Evolutionary conservation across 1,139 yeast genomes (phyloP).

Genomic region (Nakaseomyces sp.): DNA sequence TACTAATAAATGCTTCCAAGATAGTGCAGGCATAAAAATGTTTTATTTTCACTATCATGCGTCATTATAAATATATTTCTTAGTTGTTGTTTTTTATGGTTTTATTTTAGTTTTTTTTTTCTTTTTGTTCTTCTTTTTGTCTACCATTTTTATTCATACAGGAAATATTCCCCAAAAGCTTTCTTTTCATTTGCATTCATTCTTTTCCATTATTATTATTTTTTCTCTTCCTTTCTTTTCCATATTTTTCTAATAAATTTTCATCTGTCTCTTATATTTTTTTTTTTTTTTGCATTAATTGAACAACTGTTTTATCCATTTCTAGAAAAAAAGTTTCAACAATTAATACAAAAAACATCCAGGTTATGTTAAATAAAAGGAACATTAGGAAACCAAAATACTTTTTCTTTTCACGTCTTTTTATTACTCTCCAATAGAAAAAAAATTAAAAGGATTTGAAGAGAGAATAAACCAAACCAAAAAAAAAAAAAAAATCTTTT

Average conservation of each 20-base stretch:
- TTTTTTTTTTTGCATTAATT: not conserved
- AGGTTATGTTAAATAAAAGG: too few relatives aligned
- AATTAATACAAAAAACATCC: too few relatives aligned
- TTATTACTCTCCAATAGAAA: too few relatives aligned
- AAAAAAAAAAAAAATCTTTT: not conserved
- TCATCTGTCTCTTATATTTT: not conserved
- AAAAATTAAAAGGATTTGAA: not conserved
- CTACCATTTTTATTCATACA: not conserved
- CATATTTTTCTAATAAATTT: not conserved
- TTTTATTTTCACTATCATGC: conserved; percentile 1
- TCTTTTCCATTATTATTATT: not conserved
- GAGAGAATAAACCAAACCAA: not conserved
- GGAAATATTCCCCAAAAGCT: too few relatives aligned
- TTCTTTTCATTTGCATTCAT: not conserved
- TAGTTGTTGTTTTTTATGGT: too few relatives aligned
- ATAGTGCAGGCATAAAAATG: not conserved
- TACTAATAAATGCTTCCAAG: too few relatives aligned
- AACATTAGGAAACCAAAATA: too few relatives aligned
- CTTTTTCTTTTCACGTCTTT: too few relatives aligned
- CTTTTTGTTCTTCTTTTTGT: not conserved
- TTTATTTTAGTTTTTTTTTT: not conserved
- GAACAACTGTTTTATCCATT: too few relatives aligned
- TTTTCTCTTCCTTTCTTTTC: not conserved
- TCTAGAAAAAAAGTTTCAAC: too few relatives aligned
- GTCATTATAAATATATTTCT: not conserved